Evolutionary conservation across 129 eudicot species (phyloP), one percentile per base, ranked within the genome.

Genomic region (Cynara cardunculus): DNA sequence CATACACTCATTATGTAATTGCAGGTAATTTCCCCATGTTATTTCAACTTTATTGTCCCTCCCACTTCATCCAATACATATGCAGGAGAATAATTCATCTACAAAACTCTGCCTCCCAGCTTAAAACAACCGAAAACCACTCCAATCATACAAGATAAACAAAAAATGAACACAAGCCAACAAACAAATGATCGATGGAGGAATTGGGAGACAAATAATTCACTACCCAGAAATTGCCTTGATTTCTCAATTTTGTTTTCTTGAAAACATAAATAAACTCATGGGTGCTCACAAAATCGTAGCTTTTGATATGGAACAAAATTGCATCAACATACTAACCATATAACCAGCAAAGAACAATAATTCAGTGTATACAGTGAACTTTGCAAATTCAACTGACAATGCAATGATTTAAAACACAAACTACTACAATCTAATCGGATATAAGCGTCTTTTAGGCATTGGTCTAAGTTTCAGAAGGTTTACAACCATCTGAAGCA

Each of bases 401-500:
- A 69, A 26, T 16, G 18, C 72, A 71, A 71, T 18, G 46, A 71
- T 34, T 18, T 34, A 71, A 25, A 56, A 56, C 65, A 56, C 65
- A 56, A n/a, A 56, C 65, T 56, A 56, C 65, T 56, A 5, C 65
- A 56, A 18, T 56, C 24, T 56, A 4, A 56, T 56, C 10, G 24
- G 2, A 64, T 22, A 21, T 22, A 64, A 21, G 26, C 69, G 28
- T 64, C 14, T 64, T 64, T 64, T 64, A 64, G 26, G 5, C 27
- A 64, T 64, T 9, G 13, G 18, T 64, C 26, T 34, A 32, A 2
- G 31, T 37, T 24, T 25, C 44, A 67, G 34, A 41, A 37, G 21
- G 25, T 68, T 67, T 25, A 32, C 31, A 71, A 32, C 77, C 61
- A 71, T 71, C 72, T 71, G 19, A 62, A 14, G 12, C 78, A 80